phyloP scores from a whole-genome alignment of 441 rosid species.

The Aquilaria agallochum region DNA sequence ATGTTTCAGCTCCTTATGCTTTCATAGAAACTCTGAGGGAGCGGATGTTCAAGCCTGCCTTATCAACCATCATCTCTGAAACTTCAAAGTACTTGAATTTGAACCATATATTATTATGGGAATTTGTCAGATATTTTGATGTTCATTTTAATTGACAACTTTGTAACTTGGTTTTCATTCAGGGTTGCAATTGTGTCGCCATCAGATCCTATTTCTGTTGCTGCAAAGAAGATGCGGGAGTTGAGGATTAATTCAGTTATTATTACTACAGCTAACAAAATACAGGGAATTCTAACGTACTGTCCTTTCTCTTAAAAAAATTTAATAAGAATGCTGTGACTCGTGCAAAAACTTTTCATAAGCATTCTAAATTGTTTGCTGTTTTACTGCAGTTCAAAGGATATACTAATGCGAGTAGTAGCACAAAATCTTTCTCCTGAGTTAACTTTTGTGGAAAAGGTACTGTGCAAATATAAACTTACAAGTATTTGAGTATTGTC shows the following conservation, averaged over 20 bases:
- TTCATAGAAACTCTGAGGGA: slow-evolving; percentile 93
- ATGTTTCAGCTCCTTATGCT: slow-evolving; percentile 54
- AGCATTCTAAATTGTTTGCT: slow-evolving; percentile 10
- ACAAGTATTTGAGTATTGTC: too few species aligned
- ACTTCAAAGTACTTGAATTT: slow-evolving; percentile 43
- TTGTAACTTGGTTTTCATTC: slow-evolving; percentile 16
- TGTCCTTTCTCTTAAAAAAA: slow-evolving; percentile 16
- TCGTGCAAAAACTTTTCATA: slow-evolving; percentile 3
- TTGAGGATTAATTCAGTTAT: slow-evolving; percentile 71
- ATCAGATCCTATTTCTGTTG: slow-evolving; percentile 84
- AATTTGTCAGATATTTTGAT: background rate
- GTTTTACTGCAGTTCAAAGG: slow-evolving; percentile 67
- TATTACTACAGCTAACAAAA: slow-evolving; percentile 52
- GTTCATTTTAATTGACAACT: slow-evolving; percentile 16
- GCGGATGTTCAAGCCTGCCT: slow-evolving; percentile 88
- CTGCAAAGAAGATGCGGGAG: slow-evolving; percentile 85
- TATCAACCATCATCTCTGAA: slow-evolving; percentile 80
- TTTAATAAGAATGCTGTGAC: background rate
- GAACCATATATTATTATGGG: background rate
- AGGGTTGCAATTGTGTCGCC: slow-evolving; percentile 70
- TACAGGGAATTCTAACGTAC: slow-evolving; percentile 88
- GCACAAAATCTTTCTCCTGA: slow-evolving; percentile 94
- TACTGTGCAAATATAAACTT: slow-evolving; percentile 9
- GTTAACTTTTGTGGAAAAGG: slow-evolving; percentile 83
- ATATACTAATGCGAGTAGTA: slow-evolving; percentile 94